phyloP scores from a whole-genome alignment of 2,329 filamentous ascomycete species.

The Neonectria sp. region DNA sequence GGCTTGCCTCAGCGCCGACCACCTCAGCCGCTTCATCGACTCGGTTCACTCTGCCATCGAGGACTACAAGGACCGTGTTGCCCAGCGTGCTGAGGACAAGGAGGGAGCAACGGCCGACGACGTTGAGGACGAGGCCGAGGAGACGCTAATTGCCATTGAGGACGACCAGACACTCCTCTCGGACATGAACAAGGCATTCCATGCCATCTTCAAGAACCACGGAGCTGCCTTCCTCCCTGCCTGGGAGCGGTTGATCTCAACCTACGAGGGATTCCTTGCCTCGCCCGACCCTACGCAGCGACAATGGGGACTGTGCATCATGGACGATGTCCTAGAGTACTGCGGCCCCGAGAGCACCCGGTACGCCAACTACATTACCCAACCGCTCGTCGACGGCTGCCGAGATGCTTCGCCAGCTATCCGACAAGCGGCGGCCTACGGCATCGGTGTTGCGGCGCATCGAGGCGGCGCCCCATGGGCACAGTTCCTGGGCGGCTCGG shows the following conservation, averaged over 20 bases:
- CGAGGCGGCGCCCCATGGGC: slow-evolving; percentile 91
- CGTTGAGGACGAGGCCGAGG: slow-evolving; percentile 90
- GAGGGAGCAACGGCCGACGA: slow-evolving; percentile 83
- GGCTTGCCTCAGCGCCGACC: slow-evolving; percentile 81
- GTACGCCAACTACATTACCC: slow-evolving; percentile 88
- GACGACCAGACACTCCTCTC: slow-evolving; percentile 97
- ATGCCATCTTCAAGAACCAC: slow-evolving; percentile 98
- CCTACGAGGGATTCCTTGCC: slow-evolving; percentile 88
- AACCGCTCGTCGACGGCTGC: slow-evolving; percentile 89
- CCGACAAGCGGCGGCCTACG: slow-evolving; percentile 95
- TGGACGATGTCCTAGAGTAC: slow-evolving; percentile 98
- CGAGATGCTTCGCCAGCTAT: slow-evolving; percentile 90
- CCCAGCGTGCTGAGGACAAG: slow-evolving; percentile 86
- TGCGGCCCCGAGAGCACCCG: slow-evolving; percentile 90
- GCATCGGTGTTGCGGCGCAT: slow-evolving; percentile 94
- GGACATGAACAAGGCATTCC: slow-evolving; percentile 99
- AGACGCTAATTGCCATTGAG: slow-evolving; percentile 91
- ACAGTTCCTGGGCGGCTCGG: slow-evolving; percentile 84
- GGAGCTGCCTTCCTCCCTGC: slow-evolving; percentile 85
- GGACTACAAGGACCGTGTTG: slow-evolving; percentile 92
- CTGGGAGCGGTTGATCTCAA: slow-evolving; percentile 89
- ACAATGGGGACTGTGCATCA: slow-evolving; percentile 99
- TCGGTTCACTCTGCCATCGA: slow-evolving; percentile 88
- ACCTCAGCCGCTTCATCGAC: slow-evolving; percentile 91
- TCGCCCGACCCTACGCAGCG: slow-evolving; percentile 90